Evolutionary conservation across 768 basidiomycete genomes (phyloP).

Genomic region (Lepiota venenata): DNA sequence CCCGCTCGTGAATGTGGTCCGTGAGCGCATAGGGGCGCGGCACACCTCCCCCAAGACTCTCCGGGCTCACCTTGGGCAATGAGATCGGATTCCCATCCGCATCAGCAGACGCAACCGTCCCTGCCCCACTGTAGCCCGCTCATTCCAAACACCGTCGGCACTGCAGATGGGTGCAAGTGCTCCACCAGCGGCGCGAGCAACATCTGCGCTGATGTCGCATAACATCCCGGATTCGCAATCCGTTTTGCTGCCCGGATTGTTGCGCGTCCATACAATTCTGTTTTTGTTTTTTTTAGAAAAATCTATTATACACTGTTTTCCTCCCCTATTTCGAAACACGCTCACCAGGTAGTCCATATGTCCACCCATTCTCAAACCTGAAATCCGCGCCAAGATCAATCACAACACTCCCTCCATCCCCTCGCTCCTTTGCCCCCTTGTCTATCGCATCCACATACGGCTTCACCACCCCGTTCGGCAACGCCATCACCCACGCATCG

Average conservation of each 20-base stretch:
- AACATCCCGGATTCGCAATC: conserved; percentile 98
- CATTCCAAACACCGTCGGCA: conserved; percentile 87
- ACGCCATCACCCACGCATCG: conserved; percentile 98
- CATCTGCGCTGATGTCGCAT: conserved; percentile 90
- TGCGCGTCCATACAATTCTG: conserved; percentile 86
- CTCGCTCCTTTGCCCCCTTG: conserved; percentile 59
- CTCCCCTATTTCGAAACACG: conserved; percentile 23
- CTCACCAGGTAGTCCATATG: conserved; percentile 99
- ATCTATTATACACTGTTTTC: conserved; percentile 16
- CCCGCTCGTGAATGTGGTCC: conserved; percentile 98
- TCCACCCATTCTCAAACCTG: conserved; percentile 93
- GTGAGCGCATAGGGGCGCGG: conserved; percentile 82
- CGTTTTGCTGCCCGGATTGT: conserved; percentile 68
- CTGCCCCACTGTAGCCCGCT: conserved; percentile 96
- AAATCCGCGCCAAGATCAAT: conserved; percentile 95
- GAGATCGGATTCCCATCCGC: conserved; percentile 69
- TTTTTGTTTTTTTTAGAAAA: conserved; percentile 12
- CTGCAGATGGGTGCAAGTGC: conserved; percentile 54
- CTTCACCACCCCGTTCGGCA: conserved; percentile 96
- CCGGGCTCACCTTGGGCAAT: conserved; percentile 77
- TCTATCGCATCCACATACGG: conserved; percentile 97
- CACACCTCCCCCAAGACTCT: conserved; percentile 71
- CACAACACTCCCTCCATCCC: conserved; percentile 65
- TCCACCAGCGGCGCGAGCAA: conserved; percentile 86
- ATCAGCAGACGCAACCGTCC: conserved; percentile 73